Conservation (phyloP, 176 grass and related monocot species). For the Elaeis guineensis region DNA sequence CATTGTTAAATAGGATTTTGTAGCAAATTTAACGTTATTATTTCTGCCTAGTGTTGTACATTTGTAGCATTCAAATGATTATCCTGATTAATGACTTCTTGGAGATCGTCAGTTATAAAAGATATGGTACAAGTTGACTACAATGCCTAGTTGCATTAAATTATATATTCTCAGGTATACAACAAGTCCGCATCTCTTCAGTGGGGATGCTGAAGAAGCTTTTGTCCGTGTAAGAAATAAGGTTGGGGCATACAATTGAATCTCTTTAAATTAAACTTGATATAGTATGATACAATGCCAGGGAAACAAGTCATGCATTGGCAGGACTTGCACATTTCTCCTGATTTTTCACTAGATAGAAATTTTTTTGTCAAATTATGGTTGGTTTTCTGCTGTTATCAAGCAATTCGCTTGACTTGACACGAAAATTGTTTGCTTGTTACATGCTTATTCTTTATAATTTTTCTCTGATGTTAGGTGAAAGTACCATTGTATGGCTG, state of each 20-base stretch:
- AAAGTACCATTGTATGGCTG: conserved; percentile 96
- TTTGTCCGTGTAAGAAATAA: conserved; percentile 75
- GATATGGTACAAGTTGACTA: neutral
- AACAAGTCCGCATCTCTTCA: conserved; percentile 89
- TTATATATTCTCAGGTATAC: conserved; percentile 54
- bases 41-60: neutral
- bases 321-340: too few relatives aligned
- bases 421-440: neutral
- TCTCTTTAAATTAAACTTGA: too few relatives aligned
- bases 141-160: conserved; percentile 5
- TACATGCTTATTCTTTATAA: conserved; percentile 13
- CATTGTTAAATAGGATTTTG: neutral
- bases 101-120: too few relatives aligned
- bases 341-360: too few relatives aligned
- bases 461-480: conserved; percentile 41
- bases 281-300: too few relatives aligned
- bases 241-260: conserved; percentile 18
- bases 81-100: too few relatives aligned
- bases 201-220: conserved; percentile 61
- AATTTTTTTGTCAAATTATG: too few relatives aligned
- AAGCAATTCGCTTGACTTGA: neutral
- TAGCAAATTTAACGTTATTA: neutral
- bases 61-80: neutral
- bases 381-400: too few relatives aligned
- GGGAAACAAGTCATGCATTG: too few relatives aligned